A percentile compares a stretch with the other conserved stretches of the same genome.
These are phyloP conservation scores for Mayamaea pseudoterrestris DNA, from an alignment of 108 stramenopile genomes.

Conservation along the genomic window DNA sequence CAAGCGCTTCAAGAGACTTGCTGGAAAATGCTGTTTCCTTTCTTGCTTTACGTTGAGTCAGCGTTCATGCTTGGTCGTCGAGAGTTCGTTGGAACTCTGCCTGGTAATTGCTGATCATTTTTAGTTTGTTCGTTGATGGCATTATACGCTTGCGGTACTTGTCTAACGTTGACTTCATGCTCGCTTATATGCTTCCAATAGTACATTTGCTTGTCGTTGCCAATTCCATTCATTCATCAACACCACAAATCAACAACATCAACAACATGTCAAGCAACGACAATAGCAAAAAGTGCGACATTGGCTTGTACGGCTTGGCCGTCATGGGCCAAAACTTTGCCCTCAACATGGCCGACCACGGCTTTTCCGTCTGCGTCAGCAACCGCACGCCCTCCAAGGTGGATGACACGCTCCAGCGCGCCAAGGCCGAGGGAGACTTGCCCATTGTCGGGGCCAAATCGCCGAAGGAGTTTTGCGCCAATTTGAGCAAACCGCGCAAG, in stretches of 20 bases:
- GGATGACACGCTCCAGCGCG: slow-evolving; percentile 84
- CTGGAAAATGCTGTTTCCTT: too few species aligned
- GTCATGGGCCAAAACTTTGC: slow-evolving; percentile 99
- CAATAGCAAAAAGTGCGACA: slow-evolving; percentile 61
- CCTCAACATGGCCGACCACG: slow-evolving; percentile 85
- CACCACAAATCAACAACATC: neutral
- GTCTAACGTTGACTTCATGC: too few species aligned
- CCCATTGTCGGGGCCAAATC: slow-evolving; percentile 72
- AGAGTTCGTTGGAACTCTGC: too few species aligned
- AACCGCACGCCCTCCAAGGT: slow-evolving; percentile 92
- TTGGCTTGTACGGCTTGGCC: slow-evolving; percentile 95
- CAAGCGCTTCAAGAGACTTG: too few species aligned
- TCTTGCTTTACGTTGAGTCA: too few species aligned
- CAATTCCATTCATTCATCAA: neutral
- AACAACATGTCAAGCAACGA: neutral
- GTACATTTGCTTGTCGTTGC: neutral
- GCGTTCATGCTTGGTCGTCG: too few species aligned
- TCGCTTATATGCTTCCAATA: too few species aligned
- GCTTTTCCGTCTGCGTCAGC: slow-evolving; percentile 88
- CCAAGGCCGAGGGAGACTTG: slow-evolving; percentile 86
- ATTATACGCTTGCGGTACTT: too few species aligned
- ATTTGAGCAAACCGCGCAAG: slow-evolving; percentile 83
- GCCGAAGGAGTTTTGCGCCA: slow-evolving; percentile 59
- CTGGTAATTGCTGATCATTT: too few species aligned
- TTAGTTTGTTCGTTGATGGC: too few species aligned